These are phyloP conservation scores for Tetraselmis striata DNA, from an alignment of 139 green algal species.

Conservation along the genomic window DNA sequence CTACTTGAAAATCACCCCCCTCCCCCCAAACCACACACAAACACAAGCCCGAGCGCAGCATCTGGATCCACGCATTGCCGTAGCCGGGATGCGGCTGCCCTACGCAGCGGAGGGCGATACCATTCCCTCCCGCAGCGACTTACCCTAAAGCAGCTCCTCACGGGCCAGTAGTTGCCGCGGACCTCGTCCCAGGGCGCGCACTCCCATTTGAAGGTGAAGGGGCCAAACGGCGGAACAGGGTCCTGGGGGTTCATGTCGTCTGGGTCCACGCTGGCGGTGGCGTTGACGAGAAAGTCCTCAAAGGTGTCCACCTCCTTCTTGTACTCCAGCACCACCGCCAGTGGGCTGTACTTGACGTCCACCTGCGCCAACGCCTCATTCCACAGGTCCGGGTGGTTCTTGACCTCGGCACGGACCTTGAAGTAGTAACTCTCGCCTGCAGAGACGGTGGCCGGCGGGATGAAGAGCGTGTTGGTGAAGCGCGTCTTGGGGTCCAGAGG, in stretches of 20 bases:
- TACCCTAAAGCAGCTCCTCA: neutral
- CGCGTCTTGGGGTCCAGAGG: constrained; percentile 13
- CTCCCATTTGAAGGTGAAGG: constrained; percentile 12
- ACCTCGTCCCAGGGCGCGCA: neutral
- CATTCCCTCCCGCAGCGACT: too few species aligned
- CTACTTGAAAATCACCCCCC: too few species aligned
- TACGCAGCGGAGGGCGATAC: too few species aligned
- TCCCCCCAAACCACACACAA: too few species aligned
- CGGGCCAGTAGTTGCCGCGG: neutral
- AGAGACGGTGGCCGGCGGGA: constrained; percentile 5
- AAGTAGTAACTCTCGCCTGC: constrained; percentile 18
- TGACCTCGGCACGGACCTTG: constrained; percentile 8
- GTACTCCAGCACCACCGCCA: constrained; percentile 4
- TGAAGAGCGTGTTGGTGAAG: constrained; percentile 5
- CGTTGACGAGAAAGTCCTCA: constrained; percentile 11
- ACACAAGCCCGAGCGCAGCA: too few species aligned
- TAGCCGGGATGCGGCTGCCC: too few species aligned
- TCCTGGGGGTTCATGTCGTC: constrained; percentile 6
- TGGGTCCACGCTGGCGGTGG: constrained; percentile 6
- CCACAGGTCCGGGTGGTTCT: constrained; percentile 7
- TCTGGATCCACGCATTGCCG: too few species aligned
- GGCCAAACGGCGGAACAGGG: constrained; percentile 8
- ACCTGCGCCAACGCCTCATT: constrained; percentile 9
- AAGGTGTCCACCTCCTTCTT: neutral
- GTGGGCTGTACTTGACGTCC: constrained; percentile 7